Percentiles rank a stretch among this genome's conserved stretches.
These are phyloP conservation scores for Ophiostoma ulmi DNA, from an alignment of 2,329 filamentous ascomycete genomes.

Conservation along the genomic window DNA sequence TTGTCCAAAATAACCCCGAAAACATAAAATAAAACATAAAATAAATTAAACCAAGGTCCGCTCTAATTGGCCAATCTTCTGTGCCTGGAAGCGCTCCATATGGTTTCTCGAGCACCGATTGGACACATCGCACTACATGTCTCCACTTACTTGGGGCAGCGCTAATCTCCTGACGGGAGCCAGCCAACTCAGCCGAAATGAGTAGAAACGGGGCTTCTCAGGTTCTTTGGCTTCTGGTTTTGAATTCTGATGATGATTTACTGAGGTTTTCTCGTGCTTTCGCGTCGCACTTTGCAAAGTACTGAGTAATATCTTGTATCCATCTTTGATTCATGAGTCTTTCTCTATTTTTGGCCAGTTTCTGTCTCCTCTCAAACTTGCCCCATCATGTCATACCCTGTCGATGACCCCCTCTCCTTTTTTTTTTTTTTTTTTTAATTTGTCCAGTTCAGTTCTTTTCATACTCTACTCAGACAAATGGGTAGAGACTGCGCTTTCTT, in stretches of 20 bases:
- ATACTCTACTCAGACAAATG: no score
- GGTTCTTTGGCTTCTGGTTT: slow-evolving; percentile 5
- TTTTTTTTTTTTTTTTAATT: not conserved
- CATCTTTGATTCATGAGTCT: not conserved
- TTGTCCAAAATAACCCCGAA: not conserved
- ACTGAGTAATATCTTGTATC: not conserved
- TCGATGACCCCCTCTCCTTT: not conserved
- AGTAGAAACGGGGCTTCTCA: slow-evolving; percentile 19
- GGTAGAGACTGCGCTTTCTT: not conserved
- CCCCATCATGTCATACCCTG: not conserved
- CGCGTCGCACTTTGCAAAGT: not conserved
- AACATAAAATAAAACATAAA: not conserved
- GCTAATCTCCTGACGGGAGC: slow-evolving; percentile 26
- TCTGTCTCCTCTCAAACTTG: not conserved
- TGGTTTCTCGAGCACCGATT: not conserved
- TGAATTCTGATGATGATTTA: not conserved
- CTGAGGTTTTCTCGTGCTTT: not conserved
- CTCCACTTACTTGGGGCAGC: slow-evolving; percentile 21
- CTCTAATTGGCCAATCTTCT: not conserved
- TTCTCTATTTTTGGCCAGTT: not conserved
- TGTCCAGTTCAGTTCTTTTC: not conserved
- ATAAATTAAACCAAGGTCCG: not conserved
- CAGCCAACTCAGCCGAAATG: slow-evolving; percentile 27
- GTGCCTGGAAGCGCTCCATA: not conserved
- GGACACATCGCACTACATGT: not conserved